These are phyloP conservation scores for Graphilbum sp. DNA, from an alignment of 2,329 filamentous ascomycete genomes.

Conservation along the genomic window DNA sequence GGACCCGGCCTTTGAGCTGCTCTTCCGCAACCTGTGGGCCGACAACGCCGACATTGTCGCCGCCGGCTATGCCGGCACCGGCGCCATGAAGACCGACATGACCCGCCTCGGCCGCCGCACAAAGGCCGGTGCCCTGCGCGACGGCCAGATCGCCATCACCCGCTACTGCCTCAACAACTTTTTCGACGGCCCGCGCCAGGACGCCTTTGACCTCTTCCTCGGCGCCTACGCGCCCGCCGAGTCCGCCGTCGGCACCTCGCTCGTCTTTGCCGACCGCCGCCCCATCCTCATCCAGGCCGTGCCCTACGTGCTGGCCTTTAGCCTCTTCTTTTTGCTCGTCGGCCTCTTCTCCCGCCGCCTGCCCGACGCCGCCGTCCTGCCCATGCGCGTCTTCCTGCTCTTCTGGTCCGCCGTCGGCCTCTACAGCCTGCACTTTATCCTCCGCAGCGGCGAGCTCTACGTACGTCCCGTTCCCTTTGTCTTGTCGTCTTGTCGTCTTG, in stretches of 20 bases:
- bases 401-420: constrained; percentile 56
- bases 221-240: constrained; percentile 67
- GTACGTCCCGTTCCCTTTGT: constrained; percentile 38
- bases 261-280: constrained; percentile 69
- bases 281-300: constrained; percentile 85
- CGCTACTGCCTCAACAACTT: constrained; percentile 93
- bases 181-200: constrained; percentile 79
- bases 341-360: constrained; percentile 55
- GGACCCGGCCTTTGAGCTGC: constrained; percentile 65
- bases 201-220: constrained; percentile 88
- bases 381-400: constrained; percentile 65
- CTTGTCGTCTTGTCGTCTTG: too few species aligned
- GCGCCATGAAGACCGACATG: constrained; percentile 94
- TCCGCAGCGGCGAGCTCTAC: constrained; percentile 77
- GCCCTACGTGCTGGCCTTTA: constrained; percentile 77
- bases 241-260: constrained; percentile 48
- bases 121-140: constrained; percentile 67
- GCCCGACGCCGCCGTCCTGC: constrained; percentile 61
- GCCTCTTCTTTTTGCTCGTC: constrained; percentile 66
- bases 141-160: constrained; percentile 74
- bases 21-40: constrained; percentile 97
- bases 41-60: constrained; percentile 96
- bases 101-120: constrained; percentile 88
- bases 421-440: constrained; percentile 65
- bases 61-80: constrained; percentile 83